Conservation (phyloP, 768 basidiomycete genomes). For the Leucocoprinus birnbaumii region DNA sequence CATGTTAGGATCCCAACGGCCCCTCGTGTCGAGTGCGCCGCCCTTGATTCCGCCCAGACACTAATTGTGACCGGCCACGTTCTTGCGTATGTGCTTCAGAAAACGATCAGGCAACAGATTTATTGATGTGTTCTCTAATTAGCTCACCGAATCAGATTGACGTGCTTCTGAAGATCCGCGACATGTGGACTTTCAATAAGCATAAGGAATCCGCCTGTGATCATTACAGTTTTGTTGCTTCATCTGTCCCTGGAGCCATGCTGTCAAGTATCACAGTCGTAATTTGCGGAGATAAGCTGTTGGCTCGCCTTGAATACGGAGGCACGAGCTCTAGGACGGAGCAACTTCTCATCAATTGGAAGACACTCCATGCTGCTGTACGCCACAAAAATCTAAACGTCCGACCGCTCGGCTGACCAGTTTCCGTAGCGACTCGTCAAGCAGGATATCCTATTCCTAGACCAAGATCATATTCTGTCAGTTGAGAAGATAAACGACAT, state of each 20-base stretch:
- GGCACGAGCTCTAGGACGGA: slow-evolving; percentile 31
- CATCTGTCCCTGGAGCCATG: slow-evolving; percentile 28
- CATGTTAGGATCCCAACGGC: slow-evolving; percentile 43
- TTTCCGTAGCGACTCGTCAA: slow-evolving; percentile 47
- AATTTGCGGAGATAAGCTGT: slow-evolving; percentile 42
- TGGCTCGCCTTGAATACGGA: slow-evolving; percentile 37
- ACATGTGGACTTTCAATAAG: slow-evolving; percentile 53
- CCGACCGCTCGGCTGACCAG: slow-evolving; percentile 5
- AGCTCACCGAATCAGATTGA: slow-evolving; percentile 38
- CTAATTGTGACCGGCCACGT: slow-evolving; percentile 42
- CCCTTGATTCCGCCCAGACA: slow-evolving; percentile 41
- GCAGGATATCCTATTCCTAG: slow-evolving; percentile 43
- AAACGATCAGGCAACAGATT: background rate
- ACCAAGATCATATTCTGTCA: slow-evolving; percentile 41
- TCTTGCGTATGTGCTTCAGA: slow-evolving; percentile 28
- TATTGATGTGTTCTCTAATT: slow-evolving; percentile 18
- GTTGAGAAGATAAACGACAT: slow-evolving; percentile 32
- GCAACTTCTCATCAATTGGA: slow-evolving; percentile 51
- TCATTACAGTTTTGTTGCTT: slow-evolving; percentile 11
- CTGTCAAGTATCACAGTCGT: slow-evolving; percentile 30
- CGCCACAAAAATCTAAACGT: slow-evolving; percentile 10
- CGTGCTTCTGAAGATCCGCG: slow-evolving; percentile 49
- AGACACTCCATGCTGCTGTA: slow-evolving; percentile 44
- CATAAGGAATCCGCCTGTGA: slow-evolving; percentile 27
- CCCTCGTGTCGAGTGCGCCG: slow-evolving; percentile 39